Base-by-base conservation (phyloP, 2,329 filamentous ascomycete species). In the Alternaria burnsii region DNA sequence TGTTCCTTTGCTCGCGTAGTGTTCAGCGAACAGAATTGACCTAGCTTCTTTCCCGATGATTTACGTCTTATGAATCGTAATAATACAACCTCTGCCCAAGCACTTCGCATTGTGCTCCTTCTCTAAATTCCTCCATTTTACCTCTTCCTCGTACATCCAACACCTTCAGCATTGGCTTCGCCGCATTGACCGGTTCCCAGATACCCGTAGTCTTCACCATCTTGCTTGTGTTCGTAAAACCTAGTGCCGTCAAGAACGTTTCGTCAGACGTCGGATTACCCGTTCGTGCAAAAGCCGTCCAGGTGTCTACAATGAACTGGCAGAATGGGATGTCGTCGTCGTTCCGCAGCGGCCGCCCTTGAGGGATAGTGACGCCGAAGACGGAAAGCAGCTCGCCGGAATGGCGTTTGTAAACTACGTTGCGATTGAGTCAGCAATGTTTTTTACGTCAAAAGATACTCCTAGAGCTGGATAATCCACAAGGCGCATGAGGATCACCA, bases 401-500 rank as follows among this genome's bases (percentile, higher is more conserved):
- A 6, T 36, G 34, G 34, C 34, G n/a, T 16, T 36, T 36, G 14
- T n/a, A 36, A 12, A 36, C 34, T 36, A 16, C 16, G 14, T 36
- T 36, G 34, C 34, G 12, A 36, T 16, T 36, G 7, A 36, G 34
- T 36, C 12, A 36, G 14, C 14, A 16, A 36, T 16, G 14, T 18
- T 7, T 38, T 38, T n/a, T 16, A 38, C 16, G 16, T 38, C 16
- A n/a, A n/a, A 7, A 38, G 16, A n/a, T n/a, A 16, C 16, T n/a
- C 36, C 16, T 10, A 9, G 16, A n/a, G 36, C 36, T 18, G 36
- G 10, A 16, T 38, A 9, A 38, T n/a, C 7, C 16, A 38, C 36
- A 38, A 1, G 71, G 69, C 18, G 56, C 52, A 9, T 28, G 50
- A 2, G 73, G 56, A 44, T 78, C 70, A 9, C 75, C 75, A 24